Base-by-base conservation (phyloP, 2,329 filamentous ascomycete genomes). In the Blastomyces percursus region DNA sequence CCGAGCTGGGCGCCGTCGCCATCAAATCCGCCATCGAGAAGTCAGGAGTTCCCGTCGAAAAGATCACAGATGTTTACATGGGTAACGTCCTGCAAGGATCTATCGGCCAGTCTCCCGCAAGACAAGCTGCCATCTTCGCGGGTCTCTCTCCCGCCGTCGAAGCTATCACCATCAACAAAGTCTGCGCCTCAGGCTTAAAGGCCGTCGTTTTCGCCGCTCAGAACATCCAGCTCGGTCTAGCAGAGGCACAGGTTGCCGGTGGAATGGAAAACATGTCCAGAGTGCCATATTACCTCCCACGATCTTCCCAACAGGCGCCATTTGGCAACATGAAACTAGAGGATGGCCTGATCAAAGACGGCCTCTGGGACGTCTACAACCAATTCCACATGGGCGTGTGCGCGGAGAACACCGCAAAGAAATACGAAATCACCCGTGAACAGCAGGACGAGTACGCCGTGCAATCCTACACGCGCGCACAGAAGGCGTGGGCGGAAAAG, bases 211-310 rank as follows among this genome's bases (percentile, higher is more conserved):
- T 97, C 54, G 94, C 93, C 1, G 93, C 93, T 0, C 91, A 96
- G 72, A 94, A 96, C 72, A 96, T 97, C 69, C 90, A 96, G 76
- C 84, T 99, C 12, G 93, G 94, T 5, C 82, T 96, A 11, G 85
- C 91, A 19, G 90, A 96, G 71, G 92, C 89, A 0, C 89, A 96
- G 74, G 82, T 97, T 8, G 94, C 94, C 1, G 94, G 94, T 65
- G 94, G 94, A 61, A 96, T 99, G 89, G 94, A 99, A 79, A 96
- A 90, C 77, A 99, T 99, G 94, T 90, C 90, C 6, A 84, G 89
- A 48, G 91, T 96, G 4, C 94, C 94, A 2, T 95, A 95, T 77
- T 97, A 96, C 73, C 78, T 95, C 38, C 86, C 89, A 8, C 86
- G 94, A 40, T 85, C 91, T n/a, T 90, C 86, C 71, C 84, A 88